Conservation (phyloP, 1,139 yeast species). For the Suhomyces panamericanus region DNA sequence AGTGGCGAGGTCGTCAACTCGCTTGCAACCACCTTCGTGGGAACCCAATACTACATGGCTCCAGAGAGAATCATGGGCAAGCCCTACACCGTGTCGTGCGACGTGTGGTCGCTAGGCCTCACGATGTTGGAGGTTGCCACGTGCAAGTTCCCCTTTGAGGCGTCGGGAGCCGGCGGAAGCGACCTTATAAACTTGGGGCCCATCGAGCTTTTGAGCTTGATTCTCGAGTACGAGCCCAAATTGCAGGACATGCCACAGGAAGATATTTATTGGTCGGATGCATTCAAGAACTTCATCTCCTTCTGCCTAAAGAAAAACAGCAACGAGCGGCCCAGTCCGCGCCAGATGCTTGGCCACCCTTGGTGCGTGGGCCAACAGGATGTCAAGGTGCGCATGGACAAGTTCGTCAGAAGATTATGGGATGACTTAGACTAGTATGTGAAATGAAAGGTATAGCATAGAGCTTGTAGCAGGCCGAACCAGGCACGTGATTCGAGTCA, state of each 20-base stretch:
- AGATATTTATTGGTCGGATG: constrained; percentile 76
- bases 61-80: constrained; percentile 96
- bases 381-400: constrained; percentile 79
- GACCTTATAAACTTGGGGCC: constrained; percentile 61
- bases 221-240: constrained; percentile 78
- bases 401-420: constrained; percentile 83
- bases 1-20: constrained; percentile 96
- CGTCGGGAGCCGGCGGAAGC: constrained; percentile 20
- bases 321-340: constrained; percentile 80
- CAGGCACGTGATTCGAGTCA: not conserved
- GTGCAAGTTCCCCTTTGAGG: constrained; percentile 71
- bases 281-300: constrained; percentile 79
- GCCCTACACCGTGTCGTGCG: constrained; percentile 91
- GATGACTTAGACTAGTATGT: constrained; percentile 23
- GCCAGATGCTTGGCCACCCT: constrained; percentile 89
- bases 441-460: not conserved
- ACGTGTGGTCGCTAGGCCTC: constrained; percentile 94
- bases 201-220: constrained; percentile 78
- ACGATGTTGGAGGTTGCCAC: constrained; percentile 90
- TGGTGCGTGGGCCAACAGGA: constrained; percentile 80
- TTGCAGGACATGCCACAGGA: constrained; percentile 75
- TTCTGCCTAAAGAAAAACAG: constrained; percentile 83
- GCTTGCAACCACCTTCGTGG: constrained; percentile 92
- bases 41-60: constrained; percentile 97
- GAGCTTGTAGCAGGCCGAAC: not conserved